phyloP scores from a whole-genome alignment of 2,329 filamentous ascomycete genomes.

The Furcasterigmium sp. region DNA sequence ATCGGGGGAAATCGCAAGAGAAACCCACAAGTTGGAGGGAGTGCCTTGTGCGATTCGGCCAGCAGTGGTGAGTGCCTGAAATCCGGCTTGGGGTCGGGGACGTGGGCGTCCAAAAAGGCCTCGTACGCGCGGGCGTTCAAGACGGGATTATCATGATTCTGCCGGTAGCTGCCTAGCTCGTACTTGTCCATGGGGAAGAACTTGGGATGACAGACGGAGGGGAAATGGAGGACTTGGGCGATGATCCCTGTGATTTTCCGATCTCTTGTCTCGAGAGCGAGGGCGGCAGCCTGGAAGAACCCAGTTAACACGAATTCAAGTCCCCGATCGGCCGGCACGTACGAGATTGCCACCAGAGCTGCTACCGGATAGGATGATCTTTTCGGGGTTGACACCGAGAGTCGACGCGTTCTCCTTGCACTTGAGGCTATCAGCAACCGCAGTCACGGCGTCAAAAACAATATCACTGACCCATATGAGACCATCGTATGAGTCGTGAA shows the following conservation, averaged over 20 bases:
- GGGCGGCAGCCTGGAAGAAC: constrained; percentile 18
- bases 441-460: background rate
- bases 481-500: constrained; percentile 29
- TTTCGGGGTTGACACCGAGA: constrained; percentile 24
- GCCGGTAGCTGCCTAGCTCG: constrained; percentile 27
- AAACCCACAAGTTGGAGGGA: constrained; percentile 27
- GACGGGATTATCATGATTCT: constrained; percentile 24
- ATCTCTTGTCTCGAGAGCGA: constrained; percentile 24
- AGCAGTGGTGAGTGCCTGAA: constrained; percentile 25
- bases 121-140: constrained; percentile 21
- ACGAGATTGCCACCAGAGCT: constrained; percentile 30
- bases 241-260: constrained; percentile 23
- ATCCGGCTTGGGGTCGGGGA: constrained; percentile 19
- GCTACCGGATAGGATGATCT: constrained; percentile 27
- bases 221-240: constrained; percentile 27
- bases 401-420: constrained; percentile 20
- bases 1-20: too few species aligned
- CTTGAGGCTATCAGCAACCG: constrained; percentile 10
- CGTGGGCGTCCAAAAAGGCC: constrained; percentile 28
- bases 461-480: constrained; percentile 25
- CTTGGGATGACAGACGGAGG: constrained; percentile 27
- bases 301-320: too few species aligned
- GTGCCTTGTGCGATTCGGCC: constrained; percentile 19
- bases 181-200: constrained; percentile 24
- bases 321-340: too few species aligned